Conservation (phyloP, 352 stramenopile genomes). For the Phytophthora aleatoria region DNA sequence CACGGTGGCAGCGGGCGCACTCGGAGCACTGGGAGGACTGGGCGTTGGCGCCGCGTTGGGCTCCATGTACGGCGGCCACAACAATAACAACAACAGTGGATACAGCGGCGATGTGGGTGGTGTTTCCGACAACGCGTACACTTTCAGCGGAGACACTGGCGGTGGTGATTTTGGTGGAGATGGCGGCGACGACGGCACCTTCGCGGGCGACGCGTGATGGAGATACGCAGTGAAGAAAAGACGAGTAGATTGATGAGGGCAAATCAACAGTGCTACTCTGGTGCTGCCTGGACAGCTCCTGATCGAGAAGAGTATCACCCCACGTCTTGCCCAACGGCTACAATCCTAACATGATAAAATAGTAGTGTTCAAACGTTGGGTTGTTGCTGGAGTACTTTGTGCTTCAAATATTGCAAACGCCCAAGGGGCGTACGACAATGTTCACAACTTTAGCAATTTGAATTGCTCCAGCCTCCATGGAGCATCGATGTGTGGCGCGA, state of each 20-base stretch:
- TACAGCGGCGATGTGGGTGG: conserved; percentile 50
- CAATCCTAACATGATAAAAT: no score
- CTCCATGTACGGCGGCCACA: conserved; percentile 44
- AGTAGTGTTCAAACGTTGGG: no score
- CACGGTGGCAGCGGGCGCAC: conserved; percentile 42
- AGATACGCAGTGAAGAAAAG: neutral
- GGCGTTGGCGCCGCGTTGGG: conserved; percentile 53
- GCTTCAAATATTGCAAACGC: no score
- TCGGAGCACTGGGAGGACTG: conserved; percentile 54
- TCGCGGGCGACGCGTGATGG: conserved; percentile 56
- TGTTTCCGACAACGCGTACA: conserved; percentile 40
- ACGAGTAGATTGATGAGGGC: no score
- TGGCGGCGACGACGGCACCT: conserved; percentile 43
- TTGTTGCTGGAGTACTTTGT: no score
- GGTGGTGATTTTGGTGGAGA: conserved; percentile 38
- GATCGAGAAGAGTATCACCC: no score
- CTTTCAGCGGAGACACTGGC: conserved; percentile 66
- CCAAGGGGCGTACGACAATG: no score
- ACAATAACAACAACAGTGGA: conserved; percentile 7
- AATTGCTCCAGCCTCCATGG: no score
- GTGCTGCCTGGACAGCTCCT: no score
- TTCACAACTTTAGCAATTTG: no score
- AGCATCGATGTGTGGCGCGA: no score
- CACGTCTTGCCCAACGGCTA: no score
- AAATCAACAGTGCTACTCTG: neutral